Conservation (phyloP, 176 grass and related monocot genomes). For the Bolboschoenus planiculmis region DNA sequence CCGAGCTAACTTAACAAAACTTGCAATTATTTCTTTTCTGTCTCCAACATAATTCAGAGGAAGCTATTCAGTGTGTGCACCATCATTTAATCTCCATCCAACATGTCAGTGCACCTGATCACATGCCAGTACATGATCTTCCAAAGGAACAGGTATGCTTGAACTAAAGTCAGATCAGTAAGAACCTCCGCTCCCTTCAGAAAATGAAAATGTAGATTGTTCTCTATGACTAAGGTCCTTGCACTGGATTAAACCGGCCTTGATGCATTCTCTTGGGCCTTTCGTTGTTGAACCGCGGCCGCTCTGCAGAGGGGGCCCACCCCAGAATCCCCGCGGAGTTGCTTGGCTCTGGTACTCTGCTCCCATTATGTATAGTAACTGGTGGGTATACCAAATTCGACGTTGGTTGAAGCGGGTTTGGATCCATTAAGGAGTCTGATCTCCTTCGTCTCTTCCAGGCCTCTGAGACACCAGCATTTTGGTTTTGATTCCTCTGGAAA, state of each 20-base stretch:
- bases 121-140: neutral
- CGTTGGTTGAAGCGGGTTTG: conserved; percentile 10
- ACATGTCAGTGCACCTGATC: neutral
- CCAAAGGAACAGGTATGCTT: neutral
- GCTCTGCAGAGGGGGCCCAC: conserved; percentile 69
- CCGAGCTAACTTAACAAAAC: conserved; percentile 21
- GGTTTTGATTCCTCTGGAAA: conserved; percentile 17
- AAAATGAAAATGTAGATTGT: neutral
- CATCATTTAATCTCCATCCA: neutral
- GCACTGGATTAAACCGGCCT: conserved; percentile 46
- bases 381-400: conserved; percentile 34
- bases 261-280: conserved; percentile 58
- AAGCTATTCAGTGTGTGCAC: conserved; percentile 14
- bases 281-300: conserved; percentile 60
- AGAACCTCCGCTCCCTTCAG: neutral
- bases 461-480: conserved; percentile 70
- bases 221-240: conserved; percentile 50
- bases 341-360: conserved; percentile 46
- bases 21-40: conserved; percentile 7
- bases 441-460: conserved; percentile 83
- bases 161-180: conserved; percentile 4
- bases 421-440: conserved; percentile 33
- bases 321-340: conserved; percentile 92
- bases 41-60: conserved; percentile 15
- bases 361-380: conserved; percentile 52